Conservation (phyloP, 2,329 filamentous ascomycete genomes). For the Diaporthe amygdali region DNA sequence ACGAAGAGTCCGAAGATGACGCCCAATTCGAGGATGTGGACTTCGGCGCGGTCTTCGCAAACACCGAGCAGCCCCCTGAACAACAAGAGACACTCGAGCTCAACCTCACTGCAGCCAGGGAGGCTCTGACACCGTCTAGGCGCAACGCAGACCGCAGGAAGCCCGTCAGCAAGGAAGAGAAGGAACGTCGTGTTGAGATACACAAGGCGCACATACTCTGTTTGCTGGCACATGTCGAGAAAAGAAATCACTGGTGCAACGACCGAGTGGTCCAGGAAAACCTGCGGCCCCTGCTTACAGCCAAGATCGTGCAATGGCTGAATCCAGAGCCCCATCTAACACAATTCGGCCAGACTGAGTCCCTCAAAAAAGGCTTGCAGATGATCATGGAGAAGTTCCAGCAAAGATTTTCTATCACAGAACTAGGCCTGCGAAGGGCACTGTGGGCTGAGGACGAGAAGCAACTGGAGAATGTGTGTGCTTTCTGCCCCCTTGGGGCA, state of each 20-base stretch:
- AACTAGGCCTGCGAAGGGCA: conserved; percentile 71
- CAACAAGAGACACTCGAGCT: conserved; percentile 50
- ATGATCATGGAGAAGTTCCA: conserved; percentile 72
- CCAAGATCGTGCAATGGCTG: conserved; percentile 70
- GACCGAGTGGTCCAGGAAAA: conserved; percentile 69
- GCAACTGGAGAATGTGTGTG: conserved; percentile 61
- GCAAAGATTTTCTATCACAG: conserved; percentile 72
- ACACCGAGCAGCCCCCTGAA: conserved; percentile 28
- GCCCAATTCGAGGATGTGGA: conserved; percentile 56
- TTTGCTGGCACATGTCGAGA: conserved; percentile 76
- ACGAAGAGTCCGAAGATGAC: conserved; percentile 47
- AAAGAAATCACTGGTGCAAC: conserved; percentile 90
- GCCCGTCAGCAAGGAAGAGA: conserved; percentile 59
- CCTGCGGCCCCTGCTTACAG: conserved; percentile 69
- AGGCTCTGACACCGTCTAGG: conserved; percentile 36
- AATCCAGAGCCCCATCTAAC: conserved; percentile 70
- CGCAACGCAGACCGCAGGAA: conserved; percentile 50
- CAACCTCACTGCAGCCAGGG: conserved; percentile 55
- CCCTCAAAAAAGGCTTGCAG: conserved; percentile 79
- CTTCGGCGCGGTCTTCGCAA: conserved; percentile 37
- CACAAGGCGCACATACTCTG: conserved; percentile 89
- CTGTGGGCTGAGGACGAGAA: conserved; percentile 76
- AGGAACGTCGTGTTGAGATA: conserved; percentile 67
- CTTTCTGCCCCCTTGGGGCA: conserved; percentile 14
- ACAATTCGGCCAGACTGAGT: conserved; percentile 78